Conservation (phyloP, 1,284 basidiomycete species). For the Acaromyces ingoldii region DNA sequence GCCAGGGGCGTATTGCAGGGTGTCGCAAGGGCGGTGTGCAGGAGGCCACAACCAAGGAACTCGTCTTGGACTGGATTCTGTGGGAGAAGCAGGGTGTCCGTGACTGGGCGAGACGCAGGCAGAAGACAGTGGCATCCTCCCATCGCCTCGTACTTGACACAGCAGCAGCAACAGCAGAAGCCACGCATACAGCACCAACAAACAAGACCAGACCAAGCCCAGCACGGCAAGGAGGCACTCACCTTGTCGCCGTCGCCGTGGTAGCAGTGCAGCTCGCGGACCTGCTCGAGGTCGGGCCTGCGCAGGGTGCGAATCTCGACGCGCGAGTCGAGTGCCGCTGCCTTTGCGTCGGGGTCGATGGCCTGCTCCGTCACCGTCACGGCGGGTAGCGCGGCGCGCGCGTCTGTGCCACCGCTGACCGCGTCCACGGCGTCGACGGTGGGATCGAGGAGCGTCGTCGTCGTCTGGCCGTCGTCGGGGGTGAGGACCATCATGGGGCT, state of each 20-base stretch:
- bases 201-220: too few relatives aligned
- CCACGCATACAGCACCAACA: too few relatives aligned
- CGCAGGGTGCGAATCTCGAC: slow-evolving; percentile 33
- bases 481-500: not conserved
- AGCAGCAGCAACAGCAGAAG: too few relatives aligned
- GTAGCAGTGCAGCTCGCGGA: slow-evolving; percentile 41
- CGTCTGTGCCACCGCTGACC: not conserved
- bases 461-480: not conserved
- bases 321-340: slow-evolving; percentile 36
- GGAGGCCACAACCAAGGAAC: too few relatives aligned
- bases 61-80: too few relatives aligned
- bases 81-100: too few relatives aligned
- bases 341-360: slow-evolving; percentile 14
- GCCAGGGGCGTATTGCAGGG: too few relatives aligned
- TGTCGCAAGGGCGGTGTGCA: too few relatives aligned
- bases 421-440: not conserved
- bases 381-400: not conserved
- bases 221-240: slow-evolving; percentile 17
- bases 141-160: too few relatives aligned
- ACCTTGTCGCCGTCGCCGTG: slow-evolving; percentile 44
- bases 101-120: too few relatives aligned
- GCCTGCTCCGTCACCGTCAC: not conserved
- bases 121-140: too few relatives aligned
- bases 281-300: slow-evolving; percentile 40
- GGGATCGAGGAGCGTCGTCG: not conserved